phyloP scores from a whole-genome alignment of 2,329 filamentous ascomycete species.

The Pseudocercospora vitis region DNA sequence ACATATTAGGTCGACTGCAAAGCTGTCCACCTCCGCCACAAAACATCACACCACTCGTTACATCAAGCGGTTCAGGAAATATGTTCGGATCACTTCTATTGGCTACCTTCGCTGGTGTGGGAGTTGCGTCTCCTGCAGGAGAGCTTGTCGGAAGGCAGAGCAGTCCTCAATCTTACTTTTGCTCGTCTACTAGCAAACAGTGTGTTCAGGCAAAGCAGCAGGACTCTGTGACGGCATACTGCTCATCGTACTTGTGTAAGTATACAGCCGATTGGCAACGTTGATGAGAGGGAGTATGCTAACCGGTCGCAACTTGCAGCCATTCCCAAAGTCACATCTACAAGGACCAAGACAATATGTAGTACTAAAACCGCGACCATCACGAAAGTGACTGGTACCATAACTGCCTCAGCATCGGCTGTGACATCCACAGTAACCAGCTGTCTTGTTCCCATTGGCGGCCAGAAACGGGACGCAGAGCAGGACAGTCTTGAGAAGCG shows the following conservation, averaged over 20 bases:
- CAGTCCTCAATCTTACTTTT: constrained; percentile 3
- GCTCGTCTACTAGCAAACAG: constrained; percentile 7
- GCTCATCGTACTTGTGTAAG: constrained; percentile 7
- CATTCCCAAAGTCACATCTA: not conserved
- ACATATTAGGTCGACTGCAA: not conserved
- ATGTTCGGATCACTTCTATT: constrained; percentile 14
- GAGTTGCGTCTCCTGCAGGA: constrained; percentile 6
- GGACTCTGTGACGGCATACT: constrained; percentile 11
- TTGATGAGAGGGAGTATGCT: too few relatives aligned
- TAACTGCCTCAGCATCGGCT: not conserved
- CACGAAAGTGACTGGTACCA: constrained; percentile 1
- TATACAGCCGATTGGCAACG: not conserved
- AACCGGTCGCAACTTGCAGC: too few relatives aligned
- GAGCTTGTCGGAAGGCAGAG: constrained; percentile 1
- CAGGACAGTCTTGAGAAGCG: not conserved
- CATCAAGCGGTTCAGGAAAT: too few relatives aligned
- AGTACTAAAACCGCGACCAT: constrained; percentile 4
- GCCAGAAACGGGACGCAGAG: not conserved
- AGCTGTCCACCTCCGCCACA: not conserved
- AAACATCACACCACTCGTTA: not conserved
- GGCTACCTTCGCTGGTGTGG: constrained; percentile 11
- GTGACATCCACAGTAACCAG: constrained; percentile 11
- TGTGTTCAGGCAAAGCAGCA: constrained; percentile 4
- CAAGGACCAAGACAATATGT: not conserved
- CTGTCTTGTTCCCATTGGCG: constrained; percentile 1